A percentile compares a stretch with the other conserved stretches of the same genome.
phyloP scores from a whole-genome alignment of 768 basidiomycete species.

The Lyophyllum decastes region DNA sequence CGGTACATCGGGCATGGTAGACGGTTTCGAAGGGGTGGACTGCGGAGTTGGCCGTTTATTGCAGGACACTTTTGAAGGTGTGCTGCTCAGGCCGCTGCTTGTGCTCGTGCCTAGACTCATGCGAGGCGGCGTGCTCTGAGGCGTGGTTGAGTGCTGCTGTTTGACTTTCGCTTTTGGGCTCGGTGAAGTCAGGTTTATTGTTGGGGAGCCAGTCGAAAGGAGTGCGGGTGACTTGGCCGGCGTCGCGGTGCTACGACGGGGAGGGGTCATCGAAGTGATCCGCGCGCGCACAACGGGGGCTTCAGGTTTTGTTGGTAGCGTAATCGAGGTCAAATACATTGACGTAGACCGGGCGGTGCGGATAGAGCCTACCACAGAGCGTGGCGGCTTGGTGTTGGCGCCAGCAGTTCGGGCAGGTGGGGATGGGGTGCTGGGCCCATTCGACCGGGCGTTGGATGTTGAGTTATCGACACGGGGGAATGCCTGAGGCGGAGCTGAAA shows the following conservation, averaged over 20 bases:
- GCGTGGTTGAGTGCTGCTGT: slow-evolving; percentile 21
- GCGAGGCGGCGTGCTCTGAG: slow-evolving; percentile 31
- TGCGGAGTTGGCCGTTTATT: slow-evolving; percentile 11
- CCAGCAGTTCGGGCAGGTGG: slow-evolving; percentile 1
- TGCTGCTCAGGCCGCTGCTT: slow-evolving; percentile 1
- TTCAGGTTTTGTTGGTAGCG: slow-evolving; percentile 18
- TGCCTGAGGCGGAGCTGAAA: slow-evolving; percentile 35
- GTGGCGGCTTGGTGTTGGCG: slow-evolving; percentile 22
- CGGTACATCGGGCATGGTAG: slow-evolving; percentile 8
- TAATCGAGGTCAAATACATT: slow-evolving; percentile 13
- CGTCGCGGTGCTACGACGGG: slow-evolving; percentile 26
- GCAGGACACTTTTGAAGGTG: slow-evolving; percentile 7
- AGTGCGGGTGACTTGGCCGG: slow-evolving; percentile 27
- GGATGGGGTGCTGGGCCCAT: not conserved
- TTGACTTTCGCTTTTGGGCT: slow-evolving; percentile 36
- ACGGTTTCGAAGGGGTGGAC: not conserved
- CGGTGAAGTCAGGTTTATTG: slow-evolving; percentile 41
- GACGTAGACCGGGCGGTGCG: slow-evolving; percentile 24
- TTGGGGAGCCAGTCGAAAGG: slow-evolving; percentile 29
- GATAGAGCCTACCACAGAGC: slow-evolving; percentile 23
- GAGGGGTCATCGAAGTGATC: slow-evolving; percentile 47
- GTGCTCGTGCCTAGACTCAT: slow-evolving; percentile 3
- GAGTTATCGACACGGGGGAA: slow-evolving; percentile 12
- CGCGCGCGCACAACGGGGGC: slow-evolving; percentile 28
- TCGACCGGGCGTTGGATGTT: not conserved